These are phyloP conservation scores for Lachancea waltii DNA, from an alignment of 805 yeast genomes.

Conservation along the genomic window DNA sequence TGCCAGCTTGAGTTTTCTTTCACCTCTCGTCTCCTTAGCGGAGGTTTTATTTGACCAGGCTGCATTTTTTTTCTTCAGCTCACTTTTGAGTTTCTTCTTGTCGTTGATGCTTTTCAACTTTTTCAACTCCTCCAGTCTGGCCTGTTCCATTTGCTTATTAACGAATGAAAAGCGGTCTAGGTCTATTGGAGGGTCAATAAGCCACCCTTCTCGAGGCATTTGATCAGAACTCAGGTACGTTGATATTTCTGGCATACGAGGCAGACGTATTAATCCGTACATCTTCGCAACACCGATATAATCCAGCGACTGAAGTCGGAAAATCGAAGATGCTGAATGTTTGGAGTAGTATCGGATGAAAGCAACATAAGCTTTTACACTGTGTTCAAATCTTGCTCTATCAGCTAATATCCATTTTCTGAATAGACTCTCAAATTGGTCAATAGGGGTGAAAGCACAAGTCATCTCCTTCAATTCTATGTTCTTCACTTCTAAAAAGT, in stretches of 20 bases:
- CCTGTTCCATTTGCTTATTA: slow-evolving; percentile 57
- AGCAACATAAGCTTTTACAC: slow-evolving; percentile 74
- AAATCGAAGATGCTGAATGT: slow-evolving; percentile 83
- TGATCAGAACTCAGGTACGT: slow-evolving; percentile 39
- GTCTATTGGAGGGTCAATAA: slow-evolving; percentile 51
- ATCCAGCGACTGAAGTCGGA: slow-evolving; percentile 66
- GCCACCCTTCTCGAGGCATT: slow-evolving; percentile 72
- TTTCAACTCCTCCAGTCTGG: slow-evolving; percentile 53
- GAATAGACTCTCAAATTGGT: slow-evolving; percentile 25
- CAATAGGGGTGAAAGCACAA: slow-evolving; percentile 12
- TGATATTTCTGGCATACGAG: slow-evolving; percentile 88
- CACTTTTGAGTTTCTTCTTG: slow-evolving; percentile 37
- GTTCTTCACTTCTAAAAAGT: slow-evolving; percentile 68
- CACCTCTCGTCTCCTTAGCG: slow-evolving; percentile 53
- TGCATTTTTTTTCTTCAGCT: slow-evolving; percentile 45
- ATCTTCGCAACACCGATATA: slow-evolving; percentile 63
- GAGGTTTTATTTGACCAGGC: slow-evolving; percentile 77
- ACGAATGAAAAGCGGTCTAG: slow-evolving; percentile 61
- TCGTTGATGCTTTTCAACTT: slow-evolving; percentile 35
- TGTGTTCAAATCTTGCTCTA: slow-evolving; percentile 74
- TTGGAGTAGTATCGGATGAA: slow-evolving; percentile 78
- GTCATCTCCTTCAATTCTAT: slow-evolving; percentile 43
- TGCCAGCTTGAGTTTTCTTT: slow-evolving; percentile 57
- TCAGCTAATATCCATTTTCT: slow-evolving; percentile 62
- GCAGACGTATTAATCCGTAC: slow-evolving; percentile 77